A percentile compares a stretch with the other conserved stretches of the same genome.
phyloP scores from a whole-genome alignment of 768 basidiomycete genomes.

The Neoboletus magnificus region DNA sequence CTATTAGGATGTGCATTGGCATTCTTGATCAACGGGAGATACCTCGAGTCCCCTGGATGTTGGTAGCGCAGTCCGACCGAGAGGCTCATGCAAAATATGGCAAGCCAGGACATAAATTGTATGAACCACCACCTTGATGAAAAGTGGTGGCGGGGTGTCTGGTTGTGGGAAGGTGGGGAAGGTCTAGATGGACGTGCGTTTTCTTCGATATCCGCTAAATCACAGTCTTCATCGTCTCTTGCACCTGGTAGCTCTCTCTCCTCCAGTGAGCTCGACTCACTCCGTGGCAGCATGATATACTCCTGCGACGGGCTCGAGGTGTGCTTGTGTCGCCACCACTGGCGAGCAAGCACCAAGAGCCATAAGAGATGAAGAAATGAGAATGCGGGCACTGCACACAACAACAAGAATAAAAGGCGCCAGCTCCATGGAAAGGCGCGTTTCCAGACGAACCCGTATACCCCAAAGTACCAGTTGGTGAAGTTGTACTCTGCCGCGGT shows the following conservation, averaged over 20 bases:
- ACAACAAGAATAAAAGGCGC: slow-evolving; percentile 13
- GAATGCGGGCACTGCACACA: slow-evolving; percentile 13
- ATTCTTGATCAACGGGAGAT: slow-evolving; percentile 9
- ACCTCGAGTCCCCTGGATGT: slow-evolving; percentile 10
- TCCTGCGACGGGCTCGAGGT: neutral
- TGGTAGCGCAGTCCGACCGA: slow-evolving; percentile 1
- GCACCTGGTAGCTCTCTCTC: neutral
- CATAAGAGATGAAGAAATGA: slow-evolving; percentile 6
- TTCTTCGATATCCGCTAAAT: neutral
- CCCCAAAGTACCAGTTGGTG: slow-evolving; percentile 3
- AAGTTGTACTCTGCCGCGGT: slow-evolving; percentile 9
- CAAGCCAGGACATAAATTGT: slow-evolving; percentile 7
- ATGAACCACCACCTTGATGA: neutral
- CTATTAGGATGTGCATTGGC: slow-evolving; percentile 14
- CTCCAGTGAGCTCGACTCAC: slow-evolving; percentile 6
- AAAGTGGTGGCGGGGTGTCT: neutral
- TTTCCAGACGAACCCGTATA: slow-evolving; percentile 10
- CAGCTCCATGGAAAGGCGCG: slow-evolving; percentile 19
- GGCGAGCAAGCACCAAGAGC: neutral
- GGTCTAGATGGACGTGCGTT: neutral
- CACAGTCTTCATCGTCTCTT: neutral
- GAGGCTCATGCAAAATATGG: neutral
- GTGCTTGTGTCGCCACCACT: neutral
- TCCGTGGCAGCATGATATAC: slow-evolving; percentile 10
- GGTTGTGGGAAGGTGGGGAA: neutral